These are phyloP conservation scores for Pythium sp. DNA, from an alignment of 352 stramenopile species.

Conservation along the genomic window DNA sequence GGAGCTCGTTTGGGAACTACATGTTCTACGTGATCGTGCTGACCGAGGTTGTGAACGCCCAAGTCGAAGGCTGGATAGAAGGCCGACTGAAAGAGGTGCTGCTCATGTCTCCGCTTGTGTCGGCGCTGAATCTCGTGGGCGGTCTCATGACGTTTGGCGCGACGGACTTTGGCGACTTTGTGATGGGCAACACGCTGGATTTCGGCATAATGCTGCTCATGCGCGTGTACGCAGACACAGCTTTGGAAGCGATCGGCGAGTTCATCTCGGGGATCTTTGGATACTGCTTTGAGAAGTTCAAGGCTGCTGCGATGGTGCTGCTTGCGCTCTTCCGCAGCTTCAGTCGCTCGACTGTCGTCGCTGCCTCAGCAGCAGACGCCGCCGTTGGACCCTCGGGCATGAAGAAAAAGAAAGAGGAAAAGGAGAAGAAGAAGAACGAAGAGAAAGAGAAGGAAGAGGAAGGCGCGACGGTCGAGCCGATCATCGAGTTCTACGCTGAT, in stretches of 20 bases:
- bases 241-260: conserved; percentile 73
- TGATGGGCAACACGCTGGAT: conserved; percentile 93
- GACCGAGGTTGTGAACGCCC: conserved; percentile 88
- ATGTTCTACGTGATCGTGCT: conserved; percentile 96
- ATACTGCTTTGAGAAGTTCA: conserved; percentile 40
- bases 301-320: conserved; percentile 26
- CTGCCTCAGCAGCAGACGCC: neutral
- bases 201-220: conserved; percentile 95
- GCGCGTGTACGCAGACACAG: conserved; percentile 89
- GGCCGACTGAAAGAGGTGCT: conserved; percentile 90
- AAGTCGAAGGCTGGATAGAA: conserved; percentile 89
- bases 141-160: conserved; percentile 94
- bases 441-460: conserved; percentile 53
- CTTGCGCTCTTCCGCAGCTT: conserved; percentile 53
- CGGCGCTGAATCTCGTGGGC: conserved; percentile 87
- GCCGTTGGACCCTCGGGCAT: neutral
- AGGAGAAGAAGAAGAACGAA: conserved; percentile 36
- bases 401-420: conserved; percentile 25
- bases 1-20: conserved; percentile 92
- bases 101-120: conserved; percentile 89
- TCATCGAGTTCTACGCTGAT: conserved; percentile 92
- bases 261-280: conserved; percentile 42
- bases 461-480: conserved; percentile 94
- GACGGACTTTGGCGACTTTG: conserved; percentile 96
- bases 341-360: conserved; percentile 38